Evolutionary conservation across 345 rosid species (phyloP), one percentile per base, ranked within the genome.

Genomic region (Eucalyptus regnans): DNA sequence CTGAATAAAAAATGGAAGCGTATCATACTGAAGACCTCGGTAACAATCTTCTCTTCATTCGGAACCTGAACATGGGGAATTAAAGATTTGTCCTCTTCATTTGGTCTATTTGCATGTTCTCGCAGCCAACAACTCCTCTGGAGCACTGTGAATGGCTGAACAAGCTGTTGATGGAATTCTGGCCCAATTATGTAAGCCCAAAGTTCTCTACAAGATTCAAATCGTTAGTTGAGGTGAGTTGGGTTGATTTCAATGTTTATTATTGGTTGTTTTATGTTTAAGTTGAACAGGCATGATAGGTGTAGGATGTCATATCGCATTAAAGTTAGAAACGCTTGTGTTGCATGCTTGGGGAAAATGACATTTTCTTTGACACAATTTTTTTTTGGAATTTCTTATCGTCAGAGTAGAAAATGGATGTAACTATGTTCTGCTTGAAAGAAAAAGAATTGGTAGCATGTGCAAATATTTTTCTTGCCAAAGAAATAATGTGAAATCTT

Each of bases 101-200:
- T 90, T 51, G 60, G 13, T 88, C 31, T 27, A 22, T 17, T 80
- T 51, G 20, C 80, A 81, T 91, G 43, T 88, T 88, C 79, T 25
- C 91, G 43, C 95, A 98, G 99, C 94, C 98, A 83, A 88, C 87
- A 88, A 96, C 99, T 66, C 98, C 99, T 58, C 87, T 95, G 95
- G 99, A 98, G 90, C 98, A 95, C 88, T 96, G 99, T 79, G 98
- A 96, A 92, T 98, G 99, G 99, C 91, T 96, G 88, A 98, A 98
- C 93, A 98, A 96, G 92, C 92, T 98, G 84, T 90, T 97, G 86
- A 90, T 93, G 90, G 99, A 96, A 93, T 89, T 98, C 88, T 98
- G 99, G 99, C 92, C 92, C 43, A 91, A 91, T 93, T 92, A n/a
- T 89, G 54, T 98, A 88, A 94, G 91, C 91, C 96, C 95, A 90